Conservation (phyloP, 805 yeast species). For the Limtongia smithiae region DNA sequence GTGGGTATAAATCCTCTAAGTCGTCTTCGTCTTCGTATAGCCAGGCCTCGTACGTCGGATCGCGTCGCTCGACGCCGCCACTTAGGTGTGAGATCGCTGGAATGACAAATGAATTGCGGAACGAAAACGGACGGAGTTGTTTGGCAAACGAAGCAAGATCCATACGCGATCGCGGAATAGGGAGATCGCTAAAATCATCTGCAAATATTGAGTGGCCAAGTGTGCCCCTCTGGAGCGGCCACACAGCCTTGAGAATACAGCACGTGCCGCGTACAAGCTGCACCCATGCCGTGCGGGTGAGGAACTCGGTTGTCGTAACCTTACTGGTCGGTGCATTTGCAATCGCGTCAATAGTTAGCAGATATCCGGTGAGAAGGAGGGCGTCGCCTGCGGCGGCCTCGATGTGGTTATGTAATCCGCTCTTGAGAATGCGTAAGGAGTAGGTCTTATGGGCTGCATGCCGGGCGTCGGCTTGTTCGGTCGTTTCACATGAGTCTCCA, state of each 20-base stretch:
- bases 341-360: constrained; percentile 80
- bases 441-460: constrained; percentile 68
- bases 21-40: constrained; percentile 68
- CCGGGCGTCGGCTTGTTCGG: constrained; percentile 2
- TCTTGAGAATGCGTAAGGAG: constrained; percentile 74
- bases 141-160: constrained; percentile 12
- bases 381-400: constrained; percentile 71
- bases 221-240: constrained; percentile 76
- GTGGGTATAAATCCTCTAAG: constrained; percentile 81
- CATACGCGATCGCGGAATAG: constrained; percentile 33
- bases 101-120: neutral
- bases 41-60: neutral
- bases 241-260: constrained; percentile 90
- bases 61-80: neutral
- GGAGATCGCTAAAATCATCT: constrained; percentile 81
- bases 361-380: constrained; percentile 90
- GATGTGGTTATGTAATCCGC: constrained; percentile 73
- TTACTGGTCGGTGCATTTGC: constrained; percentile 8
- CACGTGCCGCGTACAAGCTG: constrained; percentile 97
- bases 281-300: constrained; percentile 94
- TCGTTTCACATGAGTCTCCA: constrained; percentile 6
- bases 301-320: constrained; percentile 46
- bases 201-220: constrained; percentile 67
- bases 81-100: neutral
- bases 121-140: constrained; percentile 16